Percentiles rank a stretch among this genome's conserved stretches.
Conservation (phyloP, 768 basidiomycete genomes). For the Xanthoconium stramineum region DNA sequence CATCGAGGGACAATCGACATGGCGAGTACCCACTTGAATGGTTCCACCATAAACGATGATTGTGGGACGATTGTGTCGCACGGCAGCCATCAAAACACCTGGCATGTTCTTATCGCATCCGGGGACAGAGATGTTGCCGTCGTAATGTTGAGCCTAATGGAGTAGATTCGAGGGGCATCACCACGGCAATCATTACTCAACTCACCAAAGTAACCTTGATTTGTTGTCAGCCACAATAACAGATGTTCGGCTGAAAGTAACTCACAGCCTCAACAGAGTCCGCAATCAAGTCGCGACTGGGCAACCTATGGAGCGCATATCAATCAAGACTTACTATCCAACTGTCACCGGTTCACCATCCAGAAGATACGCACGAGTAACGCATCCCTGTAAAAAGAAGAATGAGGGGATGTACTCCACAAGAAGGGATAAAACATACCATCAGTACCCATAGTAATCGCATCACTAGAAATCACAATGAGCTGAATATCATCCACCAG, state of each 20-base stretch:
- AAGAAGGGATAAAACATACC: slow-evolving; percentile 42
- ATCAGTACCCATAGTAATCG: slow-evolving; percentile 87
- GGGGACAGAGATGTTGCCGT: slow-evolving; percentile 82
- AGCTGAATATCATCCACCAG: not conserved
- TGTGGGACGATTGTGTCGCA: slow-evolving; percentile 82
- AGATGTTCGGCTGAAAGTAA: not conserved
- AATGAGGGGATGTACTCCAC: not conserved
- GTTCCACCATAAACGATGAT: slow-evolving; percentile 87
- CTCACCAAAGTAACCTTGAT: slow-evolving; percentile 55
- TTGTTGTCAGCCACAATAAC: slow-evolving; percentile 6
- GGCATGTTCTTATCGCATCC: slow-evolving; percentile 96
- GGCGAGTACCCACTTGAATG: slow-evolving; percentile 73
- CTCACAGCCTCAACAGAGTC: slow-evolving; percentile 82
- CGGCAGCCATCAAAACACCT: slow-evolving; percentile 83
- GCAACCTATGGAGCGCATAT: slow-evolving; percentile 48
- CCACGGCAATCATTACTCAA: not conserved
- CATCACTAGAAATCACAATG: slow-evolving; percentile 50
- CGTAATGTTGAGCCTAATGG: slow-evolving; percentile 78
- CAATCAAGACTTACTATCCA: not conserved
- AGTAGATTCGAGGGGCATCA: not conserved
- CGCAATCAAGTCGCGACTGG: slow-evolving; percentile 85
- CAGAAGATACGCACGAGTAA: slow-evolving; percentile 60
- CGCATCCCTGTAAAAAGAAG: slow-evolving; percentile 61
- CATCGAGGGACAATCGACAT: slow-evolving; percentile 78
- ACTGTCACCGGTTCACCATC: not conserved